phyloP scores from a whole-genome alignment of 176 grass and related monocot genomes.

The Oropetium thomaeum region DNA sequence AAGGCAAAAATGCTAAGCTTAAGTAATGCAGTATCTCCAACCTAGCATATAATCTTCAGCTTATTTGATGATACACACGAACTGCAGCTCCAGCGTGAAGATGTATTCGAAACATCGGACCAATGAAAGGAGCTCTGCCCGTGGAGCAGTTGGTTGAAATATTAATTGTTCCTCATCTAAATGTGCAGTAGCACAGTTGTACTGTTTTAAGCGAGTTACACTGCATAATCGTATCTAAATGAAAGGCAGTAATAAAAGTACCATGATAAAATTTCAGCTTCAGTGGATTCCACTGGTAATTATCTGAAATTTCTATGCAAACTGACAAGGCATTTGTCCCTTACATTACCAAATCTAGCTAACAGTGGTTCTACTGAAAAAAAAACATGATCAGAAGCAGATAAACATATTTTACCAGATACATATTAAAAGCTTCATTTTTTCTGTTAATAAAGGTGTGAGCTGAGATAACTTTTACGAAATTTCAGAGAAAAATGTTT shows the following conservation, averaged over 20 bases:
- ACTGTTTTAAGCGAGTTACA: background rate
- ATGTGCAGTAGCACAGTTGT: background rate
- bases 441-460: background rate
- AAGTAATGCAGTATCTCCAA: background rate
- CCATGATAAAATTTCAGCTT: background rate
- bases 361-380: background rate
- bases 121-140: background rate
- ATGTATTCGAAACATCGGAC: background rate
- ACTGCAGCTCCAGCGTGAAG: background rate
- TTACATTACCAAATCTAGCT: background rate
- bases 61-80: background rate
- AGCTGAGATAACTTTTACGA: conserved; percentile 7
- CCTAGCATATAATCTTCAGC: background rate
- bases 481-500: conserved; percentile 1
- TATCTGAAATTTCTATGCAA: background rate
- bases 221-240: background rate
- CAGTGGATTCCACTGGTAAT: background rate
- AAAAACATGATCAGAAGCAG: background rate
- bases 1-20: background rate
- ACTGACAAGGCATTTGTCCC: background rate
- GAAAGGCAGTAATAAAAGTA: background rate
- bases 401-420: background rate
- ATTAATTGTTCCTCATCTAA: background rate
- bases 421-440: background rate
- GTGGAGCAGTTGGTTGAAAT: background rate